These are phyloP conservation scores for Candida odintsovae DNA, from an alignment of 805 yeast genomes.

Conservation along the genomic window DNA sequence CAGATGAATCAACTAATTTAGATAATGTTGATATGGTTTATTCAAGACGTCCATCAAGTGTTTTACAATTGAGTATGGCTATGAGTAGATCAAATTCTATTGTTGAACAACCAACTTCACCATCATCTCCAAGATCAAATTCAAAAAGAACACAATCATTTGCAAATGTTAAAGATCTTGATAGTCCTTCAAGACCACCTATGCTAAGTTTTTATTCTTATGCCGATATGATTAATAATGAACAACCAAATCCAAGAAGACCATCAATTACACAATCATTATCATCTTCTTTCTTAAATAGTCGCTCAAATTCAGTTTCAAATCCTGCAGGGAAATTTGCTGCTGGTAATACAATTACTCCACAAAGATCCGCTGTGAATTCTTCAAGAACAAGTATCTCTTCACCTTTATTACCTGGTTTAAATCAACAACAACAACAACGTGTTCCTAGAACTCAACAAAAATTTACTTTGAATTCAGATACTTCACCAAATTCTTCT, in stretches of 20 bases:
- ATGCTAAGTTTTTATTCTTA: conserved; percentile 56
- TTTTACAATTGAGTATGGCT: conserved; percentile 38
- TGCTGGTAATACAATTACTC: conserved; percentile 17
- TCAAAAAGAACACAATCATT: conserved; percentile 13
- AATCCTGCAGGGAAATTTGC: conserved; percentile 11
- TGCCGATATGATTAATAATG: conserved; percentile 72
- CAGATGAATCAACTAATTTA: conserved; percentile 51
- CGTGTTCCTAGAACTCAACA: conserved; percentile 11
- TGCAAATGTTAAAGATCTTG: conserved; percentile 19
- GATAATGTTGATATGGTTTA: conserved; percentile 69
- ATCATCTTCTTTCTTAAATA: conserved; percentile 27
- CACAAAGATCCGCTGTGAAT: conserved; percentile 17
- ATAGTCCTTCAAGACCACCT: conserved; percentile 18
- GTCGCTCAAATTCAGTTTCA: conserved; percentile 17
- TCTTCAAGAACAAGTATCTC: conserved; percentile 21
- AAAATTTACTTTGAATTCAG: conserved; percentile 17
- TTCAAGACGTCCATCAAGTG: conserved; percentile 52
- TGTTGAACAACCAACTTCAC: conserved; percentile 10
- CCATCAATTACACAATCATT: conserved; percentile 46
- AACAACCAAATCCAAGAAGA: conserved; percentile 53
- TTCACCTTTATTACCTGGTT: conserved; percentile 27
- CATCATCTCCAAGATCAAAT: not conserved
- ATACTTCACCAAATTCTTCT: conserved; percentile 22
- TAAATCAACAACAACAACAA: conserved; percentile 6
- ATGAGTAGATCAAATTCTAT: conserved; percentile 31